Evolutionary conservation across 129 eudicot species (phyloP), one percentile per base, ranked within the genome.

Genomic region (Smallanthus sonchifolius): DNA sequence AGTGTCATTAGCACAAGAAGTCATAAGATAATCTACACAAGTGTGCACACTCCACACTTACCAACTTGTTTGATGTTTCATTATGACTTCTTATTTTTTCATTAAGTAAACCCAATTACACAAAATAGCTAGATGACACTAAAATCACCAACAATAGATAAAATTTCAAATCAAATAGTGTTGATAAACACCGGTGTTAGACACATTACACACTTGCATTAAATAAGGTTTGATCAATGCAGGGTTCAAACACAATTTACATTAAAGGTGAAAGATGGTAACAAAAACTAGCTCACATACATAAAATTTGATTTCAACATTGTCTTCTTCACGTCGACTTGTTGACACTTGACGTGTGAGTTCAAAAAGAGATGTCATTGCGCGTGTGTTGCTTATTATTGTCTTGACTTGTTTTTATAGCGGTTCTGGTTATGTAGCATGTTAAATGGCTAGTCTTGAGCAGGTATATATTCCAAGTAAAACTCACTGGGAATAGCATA

Each of bases 171-270:
- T 24, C 30, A 24, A 24, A 24, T 24, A 24, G 30, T 24, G 30
- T 24, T 24, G 30, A 24, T 24, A 24, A 0, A 24, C 0, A 1
- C 30, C 0, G 1, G 30, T 24, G 30, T 24, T 24, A 24, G 30
- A 24, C 30, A 24, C 30, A 24, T 1, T 24, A 24, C 30, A 24
- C 30, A 24, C 30, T 24, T 24, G 30, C 30, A 24, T 24, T 1
- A 45, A 45, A 3, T 4, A 8, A 37, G 20, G 59, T 38, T 28
- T 71, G 56, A 78, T 62, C n/a, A 60, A 69, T 83, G 11, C 79
- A 87, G 88, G 91, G 91, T 39, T 70, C 83, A 9, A 84, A 87
- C 86, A 66, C 82, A 0, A 0, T 86, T 87, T 43, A 72, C 60
- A 11, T 79, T 87, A 80, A 87, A 73, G 79, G 84, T 87, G 73